Evolutionary conservation across 768 basidiomycete species (phyloP).

Genomic region (Tremella yokohamensis): DNA sequence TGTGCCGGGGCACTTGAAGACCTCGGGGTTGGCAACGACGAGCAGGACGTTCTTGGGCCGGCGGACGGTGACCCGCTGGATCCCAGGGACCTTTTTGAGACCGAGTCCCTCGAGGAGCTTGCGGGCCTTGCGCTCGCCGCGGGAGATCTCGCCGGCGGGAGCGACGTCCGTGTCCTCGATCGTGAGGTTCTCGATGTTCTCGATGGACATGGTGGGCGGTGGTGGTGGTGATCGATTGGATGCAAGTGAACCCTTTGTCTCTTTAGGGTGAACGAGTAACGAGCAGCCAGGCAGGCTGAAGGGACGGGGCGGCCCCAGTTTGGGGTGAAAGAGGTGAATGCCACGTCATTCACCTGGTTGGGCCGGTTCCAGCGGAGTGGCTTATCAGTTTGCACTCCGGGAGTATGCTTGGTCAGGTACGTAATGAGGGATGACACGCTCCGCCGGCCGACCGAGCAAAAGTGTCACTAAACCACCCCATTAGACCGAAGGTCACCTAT

Average conservation of each 20-base stretch:
- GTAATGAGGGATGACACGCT: no score
- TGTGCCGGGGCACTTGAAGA: conserved; percentile 94
- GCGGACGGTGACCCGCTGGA: conserved; percentile 90
- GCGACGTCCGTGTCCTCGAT: conserved; percentile 60
- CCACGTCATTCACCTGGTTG: conserved; percentile 6
- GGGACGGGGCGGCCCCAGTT: not conserved
- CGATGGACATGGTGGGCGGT: conserved; percentile 59
- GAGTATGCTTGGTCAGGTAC: no score
- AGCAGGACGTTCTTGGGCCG: conserved; percentile 95
- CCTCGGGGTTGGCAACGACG: conserved; percentile 88
- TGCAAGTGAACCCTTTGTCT: conserved; percentile 7
- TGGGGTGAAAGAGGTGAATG: conserved; percentile 1
- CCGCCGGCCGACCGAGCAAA: no score
- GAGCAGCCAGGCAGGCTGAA: conserved; percentile 13
- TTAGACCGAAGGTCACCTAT: no score
- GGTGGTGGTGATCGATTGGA: conserved; percentile 49
- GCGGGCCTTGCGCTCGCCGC: conserved; percentile 89
- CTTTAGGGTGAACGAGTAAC: not conserved
- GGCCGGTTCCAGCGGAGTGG: not conserved
- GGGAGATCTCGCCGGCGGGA: conserved; percentile 73
- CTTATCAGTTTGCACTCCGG: no score
- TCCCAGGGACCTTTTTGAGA: conserved; percentile 84
- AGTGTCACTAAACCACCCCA: no score
- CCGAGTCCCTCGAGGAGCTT: conserved; percentile 82
- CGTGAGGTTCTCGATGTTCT: conserved; percentile 54